These are phyloP conservation scores for Leucoagaricus sp. DNA, from an alignment of 1,284 basidiomycete species.

Conservation along the genomic window DNA sequence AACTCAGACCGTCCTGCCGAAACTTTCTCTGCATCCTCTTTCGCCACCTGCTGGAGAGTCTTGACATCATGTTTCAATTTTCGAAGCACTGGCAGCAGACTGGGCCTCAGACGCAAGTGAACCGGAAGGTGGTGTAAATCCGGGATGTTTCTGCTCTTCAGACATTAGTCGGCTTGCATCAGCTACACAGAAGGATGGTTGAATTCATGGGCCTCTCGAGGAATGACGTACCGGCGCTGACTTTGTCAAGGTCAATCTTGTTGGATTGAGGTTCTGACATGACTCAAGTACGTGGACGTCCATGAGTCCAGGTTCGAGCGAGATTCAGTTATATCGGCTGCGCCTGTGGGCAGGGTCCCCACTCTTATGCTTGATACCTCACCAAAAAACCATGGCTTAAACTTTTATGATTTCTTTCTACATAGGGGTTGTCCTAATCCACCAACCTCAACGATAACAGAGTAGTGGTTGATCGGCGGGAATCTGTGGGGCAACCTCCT, in stretches of 20 bases:
- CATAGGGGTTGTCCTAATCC: too few species aligned
- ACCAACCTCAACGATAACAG: too few species aligned
- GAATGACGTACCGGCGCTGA: not conserved
- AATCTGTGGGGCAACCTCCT: too few species aligned
- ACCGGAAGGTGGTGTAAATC: not conserved
- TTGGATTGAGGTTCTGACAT: not conserved
- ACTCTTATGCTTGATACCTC: too few species aligned
- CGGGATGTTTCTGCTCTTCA: not conserved
- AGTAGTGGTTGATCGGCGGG: too few species aligned
- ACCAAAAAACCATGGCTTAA: too few species aligned
- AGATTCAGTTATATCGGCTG: too few species aligned
- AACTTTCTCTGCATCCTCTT: not conserved
- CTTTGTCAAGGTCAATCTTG: not conserved
- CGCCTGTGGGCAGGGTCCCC: too few species aligned
- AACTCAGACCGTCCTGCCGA: too few species aligned
- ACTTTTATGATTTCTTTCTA: too few species aligned
- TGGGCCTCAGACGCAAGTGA: not conserved
- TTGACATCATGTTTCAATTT: not conserved
- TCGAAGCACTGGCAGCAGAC: not conserved
- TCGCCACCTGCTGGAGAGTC: not conserved
- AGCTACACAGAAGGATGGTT: not conserved
- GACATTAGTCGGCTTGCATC: conserved; percentile 3
- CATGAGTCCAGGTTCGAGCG: too few species aligned
- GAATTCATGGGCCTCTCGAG: not conserved
- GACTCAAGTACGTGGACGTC: not conserved